Base-by-base conservation (phyloP, 176 grass and related monocot genomes). In the Musa schizocarpa region DNA sequence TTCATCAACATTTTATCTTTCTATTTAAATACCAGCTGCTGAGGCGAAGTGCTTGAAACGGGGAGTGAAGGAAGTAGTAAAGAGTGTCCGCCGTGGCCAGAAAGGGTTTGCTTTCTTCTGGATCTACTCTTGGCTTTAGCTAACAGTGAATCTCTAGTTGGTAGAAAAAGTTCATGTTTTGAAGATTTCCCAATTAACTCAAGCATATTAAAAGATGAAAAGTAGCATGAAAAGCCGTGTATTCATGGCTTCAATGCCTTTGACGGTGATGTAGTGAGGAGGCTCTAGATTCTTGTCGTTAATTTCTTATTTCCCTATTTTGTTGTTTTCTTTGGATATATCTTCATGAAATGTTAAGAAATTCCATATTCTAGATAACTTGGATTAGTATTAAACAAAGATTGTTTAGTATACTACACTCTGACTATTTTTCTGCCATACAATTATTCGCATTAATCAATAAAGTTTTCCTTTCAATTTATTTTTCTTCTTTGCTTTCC, bases 21-120 rank as follows among this genome's bases (percentile, higher is more conserved):
- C 26, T 19, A 9, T 68, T 26, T 24, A 14, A 29, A 17, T 51
- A 54, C 50, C 86, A 94, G 90, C 90, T 58, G 86, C 93, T 23
- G 93, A 92, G 43, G 77, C 90, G 26, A 99, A 94, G 66, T 99
- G 88, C 82, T 81, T 94, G 76, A 89, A 93, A 81, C 85, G 95
- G 70, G 95, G 95, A 52, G 95, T 99, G 67, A 94, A 99, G 77
- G 95, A 99, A 83, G 90, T 99, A 8, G 95, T 92, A 54, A 99
- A 99, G 88, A 99, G 90, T 71, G 93, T 99, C 57, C 88, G 95
- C 56, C 82, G 90, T 53, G 86, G 88, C 57, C 87, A 87, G 64
- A 99, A 92, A 85, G 90, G 90, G 90, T 92, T 73, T 8, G 81
- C 50, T 63, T 70, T 69, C 58, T 66, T 49, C 72, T 68, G 9